Evolutionary conservation across 495 filamentous ascomycete genomes (phyloP).

Genomic region (Aspergillus kassunensis): DNA sequence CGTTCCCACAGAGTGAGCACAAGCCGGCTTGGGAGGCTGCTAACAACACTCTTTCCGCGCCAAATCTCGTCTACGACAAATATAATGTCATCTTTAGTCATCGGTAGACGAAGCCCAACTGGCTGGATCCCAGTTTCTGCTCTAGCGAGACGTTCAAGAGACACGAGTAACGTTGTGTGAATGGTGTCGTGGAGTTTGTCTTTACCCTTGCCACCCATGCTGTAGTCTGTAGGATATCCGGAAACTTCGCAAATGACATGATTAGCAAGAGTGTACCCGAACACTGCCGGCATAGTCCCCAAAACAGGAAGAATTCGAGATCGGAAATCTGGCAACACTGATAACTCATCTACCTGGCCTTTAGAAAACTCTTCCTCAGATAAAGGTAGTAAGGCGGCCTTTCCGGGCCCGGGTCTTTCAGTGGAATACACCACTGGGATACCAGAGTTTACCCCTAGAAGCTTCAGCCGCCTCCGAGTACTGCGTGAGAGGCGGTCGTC

Average conservation of each 20-base stretch:
- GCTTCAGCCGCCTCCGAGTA: conserved; percentile 73
- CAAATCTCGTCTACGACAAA: conserved; percentile 90
- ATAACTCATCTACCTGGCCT: conserved; percentile 81
- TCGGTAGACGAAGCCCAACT: conserved; percentile 68
- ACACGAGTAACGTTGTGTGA: conserved; percentile 63
- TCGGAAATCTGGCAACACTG: conserved; percentile 86
- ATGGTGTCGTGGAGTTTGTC: conserved; percentile 90
- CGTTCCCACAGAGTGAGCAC: conserved; percentile 71
- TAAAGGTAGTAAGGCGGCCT: conserved; percentile 82
- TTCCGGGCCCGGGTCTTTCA: conserved; percentile 86
- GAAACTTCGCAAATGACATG: conserved; percentile 84
- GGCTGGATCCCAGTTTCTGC: conserved; percentile 54
- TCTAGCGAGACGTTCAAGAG: conserved; percentile 68
- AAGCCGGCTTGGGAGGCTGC: conserved; percentile 72
- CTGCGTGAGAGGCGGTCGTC: conserved; percentile 87
- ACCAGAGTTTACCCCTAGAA: conserved; percentile 74
- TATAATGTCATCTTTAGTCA: conserved; percentile 74
- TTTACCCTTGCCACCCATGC: conserved; percentile 65
- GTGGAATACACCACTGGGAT: conserved; percentile 92
- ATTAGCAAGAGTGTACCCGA: conserved; percentile 87
- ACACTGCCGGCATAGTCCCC: conserved; percentile 95
- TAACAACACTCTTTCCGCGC: conserved; percentile 76
- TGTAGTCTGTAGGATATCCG: conserved; percentile 82
- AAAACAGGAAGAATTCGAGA: conserved; percentile 91
- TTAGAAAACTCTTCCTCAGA: conserved; percentile 85